phyloP scores from a whole-genome alignment of 495 filamentous ascomycete genomes.

The Amphirosellinia nigrospora region DNA sequence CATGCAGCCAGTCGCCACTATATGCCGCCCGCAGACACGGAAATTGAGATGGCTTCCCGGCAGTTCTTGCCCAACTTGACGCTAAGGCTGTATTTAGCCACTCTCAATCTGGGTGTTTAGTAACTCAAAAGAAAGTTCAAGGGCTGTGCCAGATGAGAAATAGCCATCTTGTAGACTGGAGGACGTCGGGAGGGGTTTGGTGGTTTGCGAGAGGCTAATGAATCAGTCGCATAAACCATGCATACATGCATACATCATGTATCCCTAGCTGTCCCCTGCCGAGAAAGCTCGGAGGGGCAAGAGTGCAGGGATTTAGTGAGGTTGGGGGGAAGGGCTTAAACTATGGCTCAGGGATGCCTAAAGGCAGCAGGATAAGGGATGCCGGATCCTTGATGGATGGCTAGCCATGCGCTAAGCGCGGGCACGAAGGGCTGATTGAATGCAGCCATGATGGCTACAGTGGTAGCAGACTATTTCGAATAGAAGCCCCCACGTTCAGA shows the following conservation, averaged over 20 bases:
- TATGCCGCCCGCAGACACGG: conserved; percentile 20
- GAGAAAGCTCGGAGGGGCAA: conserved; percentile 22
- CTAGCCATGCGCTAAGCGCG: conserved; percentile 22
- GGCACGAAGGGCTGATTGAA: background rate
- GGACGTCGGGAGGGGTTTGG: background rate
- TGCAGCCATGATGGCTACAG: background rate
- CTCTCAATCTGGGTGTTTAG: background rate
- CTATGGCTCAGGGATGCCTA: background rate
- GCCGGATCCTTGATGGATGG: conserved; percentile 8
- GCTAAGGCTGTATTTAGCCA: background rate
- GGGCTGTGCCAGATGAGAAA: background rate
- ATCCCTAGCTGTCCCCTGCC: conserved; percentile 26
- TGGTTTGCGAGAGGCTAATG: background rate
- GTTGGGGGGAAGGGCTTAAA: background rate
- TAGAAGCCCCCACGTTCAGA: conserved; percentile 14
- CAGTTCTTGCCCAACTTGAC: too few relatives aligned
- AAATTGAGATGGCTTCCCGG: background rate
- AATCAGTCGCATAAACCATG: conserved; percentile 19
- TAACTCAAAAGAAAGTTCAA: background rate
- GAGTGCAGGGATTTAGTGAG: conserved; percentile 17
- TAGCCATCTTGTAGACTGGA: background rate
- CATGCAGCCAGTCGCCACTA: conserved; percentile 31
- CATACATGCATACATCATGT: conserved; percentile 22
- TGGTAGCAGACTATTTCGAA: background rate
- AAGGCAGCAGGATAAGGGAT: background rate